A percentile compares a stretch with the other conserved stretches of the same genome.
These are phyloP conservation scores for Protea cynaroides DNA, from an alignment of 164 flowering plant genomes.

Conservation along the genomic window DNA sequence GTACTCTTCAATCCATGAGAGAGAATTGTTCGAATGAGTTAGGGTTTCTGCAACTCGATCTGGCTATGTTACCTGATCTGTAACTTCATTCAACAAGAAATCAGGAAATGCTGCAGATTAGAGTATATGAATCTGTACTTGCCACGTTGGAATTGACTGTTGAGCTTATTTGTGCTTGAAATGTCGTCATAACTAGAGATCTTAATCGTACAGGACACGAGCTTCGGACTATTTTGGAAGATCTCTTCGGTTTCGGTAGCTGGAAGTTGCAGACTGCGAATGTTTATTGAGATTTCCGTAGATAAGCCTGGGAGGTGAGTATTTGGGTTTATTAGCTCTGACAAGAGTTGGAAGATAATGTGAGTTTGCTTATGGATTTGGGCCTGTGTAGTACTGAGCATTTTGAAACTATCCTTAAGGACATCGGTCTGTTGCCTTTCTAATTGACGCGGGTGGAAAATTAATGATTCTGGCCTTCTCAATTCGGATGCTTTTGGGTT, in stretches of 20 bases:
- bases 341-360: conserved; percentile 3
- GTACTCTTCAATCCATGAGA: conserved; percentile 11
- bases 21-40: conserved; percentile 14
- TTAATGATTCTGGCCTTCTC: background rate
- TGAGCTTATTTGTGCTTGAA: conserved; percentile 1
- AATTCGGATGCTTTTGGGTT: conserved; percentile 15
- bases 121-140: conserved; percentile 8
- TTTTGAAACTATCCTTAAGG: background rate
- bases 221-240: background rate
- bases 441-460: background rate
- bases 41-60: conserved; percentile 17
- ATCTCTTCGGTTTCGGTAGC: conserved; percentile 1
- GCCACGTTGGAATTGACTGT: conserved; percentile 6
- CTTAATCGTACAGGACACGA: conserved; percentile 11
- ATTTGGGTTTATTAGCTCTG: background rate
- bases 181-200: conserved; percentile 14
- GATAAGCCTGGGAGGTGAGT: too few relatives aligned
- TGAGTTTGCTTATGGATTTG: background rate
- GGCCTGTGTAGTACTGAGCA: background rate
- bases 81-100: too few relatives aligned
- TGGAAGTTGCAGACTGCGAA: conserved; percentile 9
- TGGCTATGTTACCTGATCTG: conserved; percentile 25
- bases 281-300: background rate
- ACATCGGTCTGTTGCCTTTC: background rate
- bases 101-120: conserved; percentile 33